A percentile compares a stretch with the other conserved stretches of the same genome.
These are phyloP conservation scores for Azolla pinnata DNA, from an alignment of 75 land plant species.

Conservation along the genomic window DNA sequence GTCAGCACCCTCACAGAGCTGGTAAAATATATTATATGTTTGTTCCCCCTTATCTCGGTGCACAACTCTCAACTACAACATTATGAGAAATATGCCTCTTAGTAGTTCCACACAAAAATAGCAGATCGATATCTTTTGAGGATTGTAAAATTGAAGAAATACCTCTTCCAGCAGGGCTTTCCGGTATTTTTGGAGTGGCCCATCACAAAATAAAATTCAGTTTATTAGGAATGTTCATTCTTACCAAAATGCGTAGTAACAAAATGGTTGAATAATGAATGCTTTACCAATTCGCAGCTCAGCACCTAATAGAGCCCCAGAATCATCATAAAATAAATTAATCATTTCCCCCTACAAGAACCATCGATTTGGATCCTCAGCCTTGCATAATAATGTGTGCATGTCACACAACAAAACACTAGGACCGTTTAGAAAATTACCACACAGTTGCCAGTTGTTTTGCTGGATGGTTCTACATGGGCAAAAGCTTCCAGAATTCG, in stretches of 20 bases:
- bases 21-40: constrained; percentile 91
- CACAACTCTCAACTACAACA: constrained; percentile 1
- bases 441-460: constrained; percentile 91
- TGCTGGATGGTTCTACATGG: constrained; percentile 80
- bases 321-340: neutral
- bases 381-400: too few species aligned
- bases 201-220: neutral
- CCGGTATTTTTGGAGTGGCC: too few species aligned
- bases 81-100: neutral
- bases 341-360: too few species aligned
- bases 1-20: constrained; percentile 93
- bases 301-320: neutral
- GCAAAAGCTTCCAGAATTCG: constrained; percentile 90
- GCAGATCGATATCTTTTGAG: neutral
- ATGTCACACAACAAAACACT: neutral
- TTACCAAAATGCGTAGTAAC: neutral
- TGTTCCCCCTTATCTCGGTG: constrained; percentile 63
- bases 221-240: constrained; percentile 1
- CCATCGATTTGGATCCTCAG: too few species aligned
- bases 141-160: too few species aligned
- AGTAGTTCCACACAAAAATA: neutral
- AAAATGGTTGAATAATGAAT: neutral
- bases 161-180: neutral
- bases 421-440: neutral
- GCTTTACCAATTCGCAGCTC: neutral